These are phyloP conservation scores for Aspergillus thermomutatus DNA, from an alignment of 2,329 filamentous ascomycete species.

Conservation along the genomic window DNA sequence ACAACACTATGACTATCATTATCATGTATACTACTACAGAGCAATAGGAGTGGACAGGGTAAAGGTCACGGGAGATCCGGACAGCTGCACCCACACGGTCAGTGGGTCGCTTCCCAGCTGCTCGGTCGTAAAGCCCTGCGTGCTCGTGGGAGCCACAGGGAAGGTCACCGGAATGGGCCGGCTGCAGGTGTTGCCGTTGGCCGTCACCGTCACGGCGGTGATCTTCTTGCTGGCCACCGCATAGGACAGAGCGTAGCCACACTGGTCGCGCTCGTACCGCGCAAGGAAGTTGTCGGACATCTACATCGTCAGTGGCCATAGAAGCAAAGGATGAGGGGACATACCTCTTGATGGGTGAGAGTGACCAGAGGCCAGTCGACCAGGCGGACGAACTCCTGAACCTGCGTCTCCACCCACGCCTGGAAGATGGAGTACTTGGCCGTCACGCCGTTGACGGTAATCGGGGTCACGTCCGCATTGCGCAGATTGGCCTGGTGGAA, in stretches of 20 bases:
- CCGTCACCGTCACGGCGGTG: constrained; percentile 49
- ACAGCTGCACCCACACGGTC: constrained; percentile 50
- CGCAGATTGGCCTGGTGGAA: constrained; percentile 64
- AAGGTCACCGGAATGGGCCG: constrained; percentile 55
- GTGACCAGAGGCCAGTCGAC: constrained; percentile 54
- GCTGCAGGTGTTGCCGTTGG: constrained; percentile 49
- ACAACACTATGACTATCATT: too few relatives aligned
- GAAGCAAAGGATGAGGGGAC: constrained; percentile 4
- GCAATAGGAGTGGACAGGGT: constrained; percentile 39
- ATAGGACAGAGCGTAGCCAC: constrained; percentile 50
- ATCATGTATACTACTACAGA: too few relatives aligned
- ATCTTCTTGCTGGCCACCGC: constrained; percentile 45
- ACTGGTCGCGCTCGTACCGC: constrained; percentile 53
- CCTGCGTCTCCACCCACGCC: constrained; percentile 55
- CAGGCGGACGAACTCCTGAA: constrained; percentile 54
- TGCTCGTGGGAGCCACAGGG: constrained; percentile 43
- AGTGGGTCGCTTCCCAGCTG: constrained; percentile 54
- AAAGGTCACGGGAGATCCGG: constrained; percentile 46
- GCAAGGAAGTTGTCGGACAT: constrained; percentile 51
- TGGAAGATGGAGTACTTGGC: constrained; percentile 53
- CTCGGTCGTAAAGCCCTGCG: constrained; percentile 47
- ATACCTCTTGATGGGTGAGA: constrained; percentile 55
- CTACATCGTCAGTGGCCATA: constrained; percentile 15
- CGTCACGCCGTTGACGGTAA: constrained; percentile 48
- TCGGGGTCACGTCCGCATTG: constrained; percentile 45